Evolutionary conservation across 768 basidiomycete species (phyloP).

Genomic region (Auricularia heimuer): DNA sequence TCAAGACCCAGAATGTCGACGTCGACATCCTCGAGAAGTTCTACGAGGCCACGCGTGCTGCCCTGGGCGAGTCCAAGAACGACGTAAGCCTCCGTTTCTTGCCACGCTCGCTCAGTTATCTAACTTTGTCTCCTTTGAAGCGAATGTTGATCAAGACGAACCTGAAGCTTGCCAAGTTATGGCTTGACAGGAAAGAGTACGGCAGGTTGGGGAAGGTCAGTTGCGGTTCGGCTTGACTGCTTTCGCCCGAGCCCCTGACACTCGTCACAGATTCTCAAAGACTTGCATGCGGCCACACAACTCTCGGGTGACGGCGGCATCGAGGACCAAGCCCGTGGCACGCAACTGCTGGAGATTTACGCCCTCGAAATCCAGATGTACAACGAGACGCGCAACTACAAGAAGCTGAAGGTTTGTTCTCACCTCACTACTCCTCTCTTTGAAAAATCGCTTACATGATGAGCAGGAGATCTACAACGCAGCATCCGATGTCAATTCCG

Average conservation of each 20-base stretch:
- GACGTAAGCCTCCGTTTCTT: constrained; percentile 46
- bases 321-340: constrained; percentile 82
- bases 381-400: constrained; percentile 89
- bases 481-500: constrained; percentile 82
- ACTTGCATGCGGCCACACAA: constrained; percentile 59
- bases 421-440: too few relatives aligned
- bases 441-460: constrained; percentile 19
- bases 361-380: constrained; percentile 99
- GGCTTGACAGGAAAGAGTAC: constrained; percentile 94
- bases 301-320: constrained; percentile 57
- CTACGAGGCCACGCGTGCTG: constrained; percentile 87
- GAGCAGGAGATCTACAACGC: constrained; percentile 88
- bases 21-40: constrained; percentile 89
- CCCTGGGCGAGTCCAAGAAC: constrained; percentile 89
- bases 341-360: constrained; percentile 91
- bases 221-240: not conserved
- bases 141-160: constrained; percentile 92
- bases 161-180: constrained; percentile 91
- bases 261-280: constrained; percentile 54
- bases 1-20: constrained; percentile 25
- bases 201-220: constrained; percentile 67
- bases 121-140: constrained; percentile 29
- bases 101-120: not conserved
- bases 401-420: constrained; percentile 63
- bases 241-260: not conserved